These are phyloP conservation scores for Colletotrichum euphorbiae DNA, from an alignment of 2,329 filamentous ascomycete genomes.

Conservation along the genomic window DNA sequence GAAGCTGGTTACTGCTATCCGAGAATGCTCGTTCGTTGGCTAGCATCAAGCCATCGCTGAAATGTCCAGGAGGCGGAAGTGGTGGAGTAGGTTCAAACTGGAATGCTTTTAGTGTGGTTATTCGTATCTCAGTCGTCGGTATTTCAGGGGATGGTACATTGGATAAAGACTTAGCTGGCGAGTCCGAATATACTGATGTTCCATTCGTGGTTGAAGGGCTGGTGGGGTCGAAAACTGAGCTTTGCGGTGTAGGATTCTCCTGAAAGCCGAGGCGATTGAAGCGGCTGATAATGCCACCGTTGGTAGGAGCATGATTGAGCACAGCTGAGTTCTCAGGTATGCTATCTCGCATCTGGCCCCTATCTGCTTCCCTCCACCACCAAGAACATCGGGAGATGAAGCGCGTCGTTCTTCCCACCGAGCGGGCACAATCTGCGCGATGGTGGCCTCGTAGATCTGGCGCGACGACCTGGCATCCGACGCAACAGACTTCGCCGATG, in stretches of 20 bases:
- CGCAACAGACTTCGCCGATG: background rate
- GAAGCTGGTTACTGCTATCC: background rate
- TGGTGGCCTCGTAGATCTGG: background rate
- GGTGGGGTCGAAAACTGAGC: slow-evolving; percentile 20
- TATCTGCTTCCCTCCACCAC: slow-evolving; percentile 16
- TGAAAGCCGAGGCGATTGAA: background rate
- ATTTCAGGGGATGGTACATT: background rate
- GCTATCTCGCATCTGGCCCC: background rate
- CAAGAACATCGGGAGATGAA: slow-evolving; percentile 18
- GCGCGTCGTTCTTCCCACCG: background rate
- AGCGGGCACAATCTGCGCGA: background rate
- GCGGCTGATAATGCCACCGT: background rate
- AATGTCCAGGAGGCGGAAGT: slow-evolving; percentile 5
- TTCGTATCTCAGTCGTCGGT: slow-evolving; percentile 12
- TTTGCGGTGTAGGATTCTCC: slow-evolving; percentile 19
- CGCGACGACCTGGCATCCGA: slow-evolving; percentile 11
- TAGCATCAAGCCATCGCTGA: slow-evolving; percentile 35
- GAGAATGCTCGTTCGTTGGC: slow-evolving; percentile 24
- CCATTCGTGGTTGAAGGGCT: slow-evolving; percentile 36
- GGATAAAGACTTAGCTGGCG: slow-evolving; percentile 4
- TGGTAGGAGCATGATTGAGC: background rate
- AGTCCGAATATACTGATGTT: slow-evolving; percentile 32
- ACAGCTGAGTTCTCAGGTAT: slow-evolving; percentile 26
- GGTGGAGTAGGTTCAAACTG: slow-evolving; percentile 6
- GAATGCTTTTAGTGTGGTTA: slow-evolving; percentile 12